Conservation (phyloP, 1,139 yeast genomes). For the Komagataea norvegica region DNA sequence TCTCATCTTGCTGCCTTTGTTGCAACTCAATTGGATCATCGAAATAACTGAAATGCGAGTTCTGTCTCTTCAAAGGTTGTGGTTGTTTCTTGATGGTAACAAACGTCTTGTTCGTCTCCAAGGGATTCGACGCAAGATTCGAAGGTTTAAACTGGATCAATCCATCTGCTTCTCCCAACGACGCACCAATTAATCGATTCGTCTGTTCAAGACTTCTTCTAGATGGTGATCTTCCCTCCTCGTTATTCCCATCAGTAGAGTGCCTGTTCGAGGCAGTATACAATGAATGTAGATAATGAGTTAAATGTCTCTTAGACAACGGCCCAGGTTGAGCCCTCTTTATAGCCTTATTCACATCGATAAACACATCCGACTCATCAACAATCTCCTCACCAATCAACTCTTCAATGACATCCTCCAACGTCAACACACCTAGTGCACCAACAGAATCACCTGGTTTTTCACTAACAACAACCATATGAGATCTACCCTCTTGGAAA, state of each 20-base stretch:
- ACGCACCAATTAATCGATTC: conserved; percentile 5
- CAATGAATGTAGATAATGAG: conserved; percentile 61
- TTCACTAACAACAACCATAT: conserved; percentile 90
- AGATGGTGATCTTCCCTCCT: conserved; percentile 1
- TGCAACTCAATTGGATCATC: conserved; percentile 16
- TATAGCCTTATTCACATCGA: conserved; percentile 85
- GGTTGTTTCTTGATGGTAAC: conserved; percentile 61
- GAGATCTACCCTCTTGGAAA: conserved; percentile 97
- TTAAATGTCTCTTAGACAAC: conserved; percentile 63
- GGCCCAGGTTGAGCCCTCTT: conserved; percentile 85
- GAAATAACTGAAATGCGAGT: conserved; percentile 17
- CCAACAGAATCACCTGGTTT: conserved; percentile 86
- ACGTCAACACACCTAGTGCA: conserved; percentile 84
- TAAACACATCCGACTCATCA: conserved; percentile 93
- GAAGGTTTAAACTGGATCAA: conserved; percentile 40
- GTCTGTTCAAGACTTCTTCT: conserved; percentile 2
- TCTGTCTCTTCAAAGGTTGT: conserved; percentile 12
- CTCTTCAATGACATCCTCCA: conserved; percentile 97
- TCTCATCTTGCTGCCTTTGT: conserved; percentile 10
- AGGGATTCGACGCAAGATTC: conserved; percentile 80
- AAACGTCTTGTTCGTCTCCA: conserved; percentile 63
- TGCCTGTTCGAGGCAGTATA: conserved; percentile 25
- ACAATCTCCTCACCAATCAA: conserved; percentile 96
- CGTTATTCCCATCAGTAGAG: conserved; percentile 13
- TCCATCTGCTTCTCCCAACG: conserved; percentile 19